Evolutionary conservation across 768 basidiomycete genomes (phyloP).

Genomic region (Russula sp.): DNA sequence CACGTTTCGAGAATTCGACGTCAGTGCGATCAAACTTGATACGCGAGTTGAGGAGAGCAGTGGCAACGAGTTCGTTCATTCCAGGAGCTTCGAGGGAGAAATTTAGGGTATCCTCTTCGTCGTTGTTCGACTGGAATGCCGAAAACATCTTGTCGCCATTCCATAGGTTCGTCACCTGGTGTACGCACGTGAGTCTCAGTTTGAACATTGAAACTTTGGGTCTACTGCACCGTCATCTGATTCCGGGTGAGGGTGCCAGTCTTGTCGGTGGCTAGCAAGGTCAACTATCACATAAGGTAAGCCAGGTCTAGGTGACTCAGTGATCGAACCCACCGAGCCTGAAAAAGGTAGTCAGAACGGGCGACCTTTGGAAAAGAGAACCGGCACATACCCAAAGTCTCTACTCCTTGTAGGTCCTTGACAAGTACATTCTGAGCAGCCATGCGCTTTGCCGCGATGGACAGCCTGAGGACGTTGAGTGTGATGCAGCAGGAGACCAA

Average conservation of each 20-base stretch:
- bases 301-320: slow-evolving; percentile 12
- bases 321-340: background rate
- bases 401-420: slow-evolving; percentile 66
- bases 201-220: background rate
- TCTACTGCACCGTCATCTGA: slow-evolving; percentile 50
- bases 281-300: slow-evolving; percentile 34
- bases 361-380: background rate
- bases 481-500: background rate
- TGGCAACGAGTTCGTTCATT: slow-evolving; percentile 60
- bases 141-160: slow-evolving; percentile 54
- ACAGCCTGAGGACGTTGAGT: slow-evolving; percentile 30
- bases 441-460: slow-evolving; percentile 67
- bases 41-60: slow-evolving; percentile 57
- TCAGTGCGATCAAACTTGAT: slow-evolving; percentile 63
- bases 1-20: slow-evolving; percentile 51
- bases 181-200: background rate
- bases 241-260: slow-evolving; percentile 65
- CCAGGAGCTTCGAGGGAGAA: slow-evolving; percentile 48
- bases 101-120: slow-evolving; percentile 42
- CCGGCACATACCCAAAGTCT: slow-evolving; percentile 45
- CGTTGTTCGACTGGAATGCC: slow-evolving; percentile 63
- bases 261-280: slow-evolving; percentile 63
- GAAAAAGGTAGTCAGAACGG: slow-evolving; percentile 20
- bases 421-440: slow-evolving; percentile 65
- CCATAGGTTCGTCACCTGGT: slow-evolving; percentile 57